Evolutionary conservation across 208 protist species (phyloP).

Genomic region (Crithidia expoeki): DNA sequence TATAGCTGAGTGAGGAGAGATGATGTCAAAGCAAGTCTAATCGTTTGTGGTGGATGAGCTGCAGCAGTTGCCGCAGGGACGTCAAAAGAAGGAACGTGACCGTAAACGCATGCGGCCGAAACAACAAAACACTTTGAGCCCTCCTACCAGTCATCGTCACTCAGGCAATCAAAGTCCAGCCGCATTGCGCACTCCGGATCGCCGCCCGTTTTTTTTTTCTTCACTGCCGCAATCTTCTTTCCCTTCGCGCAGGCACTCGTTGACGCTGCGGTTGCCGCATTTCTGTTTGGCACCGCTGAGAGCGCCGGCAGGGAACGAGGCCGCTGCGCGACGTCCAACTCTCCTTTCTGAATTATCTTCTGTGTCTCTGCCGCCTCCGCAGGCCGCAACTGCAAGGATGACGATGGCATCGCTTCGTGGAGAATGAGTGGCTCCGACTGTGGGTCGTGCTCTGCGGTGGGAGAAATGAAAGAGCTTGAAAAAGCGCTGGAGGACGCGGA

Average conservation of each 20-base stretch:
- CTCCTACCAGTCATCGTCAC: conserved; percentile 16
- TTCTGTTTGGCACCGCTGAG: not conserved
- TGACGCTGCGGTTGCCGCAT: not conserved
- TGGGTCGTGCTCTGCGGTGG: not conserved
- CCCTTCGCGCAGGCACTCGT: not conserved
- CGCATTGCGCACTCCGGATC: conserved; percentile 36
- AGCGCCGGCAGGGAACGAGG: not conserved
- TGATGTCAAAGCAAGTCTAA: no score
- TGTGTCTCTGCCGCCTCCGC: not conserved
- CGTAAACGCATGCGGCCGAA: no score
- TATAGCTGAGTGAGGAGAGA: no score
- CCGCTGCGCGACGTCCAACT: not conserved
- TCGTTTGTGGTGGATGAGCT: no score
- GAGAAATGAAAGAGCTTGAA: not conserved
- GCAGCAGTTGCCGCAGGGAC: no score
- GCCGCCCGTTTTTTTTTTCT: not conserved
- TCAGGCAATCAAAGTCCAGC: conserved; percentile 44
- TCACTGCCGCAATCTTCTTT: not conserved
- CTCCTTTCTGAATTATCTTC: not conserved
- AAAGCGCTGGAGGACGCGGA: not conserved
- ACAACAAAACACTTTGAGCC: not conserved
- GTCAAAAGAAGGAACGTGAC: no score
- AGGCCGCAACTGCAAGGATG: no score
- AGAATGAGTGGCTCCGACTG: not conserved
- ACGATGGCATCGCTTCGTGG: no score